Conservation (phyloP, 495 filamentous ascomycete genomes). For the Symbiotaphrina buchneri region DNA sequence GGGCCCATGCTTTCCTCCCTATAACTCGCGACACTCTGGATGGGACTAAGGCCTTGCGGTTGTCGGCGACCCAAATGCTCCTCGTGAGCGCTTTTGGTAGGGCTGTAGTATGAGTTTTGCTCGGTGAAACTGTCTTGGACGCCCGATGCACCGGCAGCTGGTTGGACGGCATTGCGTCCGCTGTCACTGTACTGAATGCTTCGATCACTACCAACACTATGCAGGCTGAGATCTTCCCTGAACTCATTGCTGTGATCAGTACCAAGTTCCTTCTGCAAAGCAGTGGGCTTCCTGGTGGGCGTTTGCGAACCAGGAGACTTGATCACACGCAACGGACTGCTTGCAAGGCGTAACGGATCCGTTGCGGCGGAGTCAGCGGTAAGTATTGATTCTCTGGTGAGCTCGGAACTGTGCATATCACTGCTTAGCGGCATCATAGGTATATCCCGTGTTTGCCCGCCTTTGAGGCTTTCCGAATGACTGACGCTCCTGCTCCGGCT, state of each 20-base stretch:
- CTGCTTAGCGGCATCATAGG: slow-evolving; percentile 43
- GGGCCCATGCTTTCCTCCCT: slow-evolving; percentile 26
- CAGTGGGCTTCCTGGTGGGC: slow-evolving; percentile 26
- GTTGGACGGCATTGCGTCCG: slow-evolving; percentile 22
- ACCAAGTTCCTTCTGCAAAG: slow-evolving; percentile 22
- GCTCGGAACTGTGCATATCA: slow-evolving; percentile 58
- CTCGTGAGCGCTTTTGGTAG: no score
- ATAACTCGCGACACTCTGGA: slow-evolving; percentile 72
- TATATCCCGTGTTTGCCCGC: slow-evolving; percentile 3
- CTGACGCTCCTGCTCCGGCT: slow-evolving; percentile 31
- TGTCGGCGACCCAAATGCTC: no score
- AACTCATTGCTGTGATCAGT: slow-evolving; percentile 38
- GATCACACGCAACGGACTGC: slow-evolving; percentile 13
- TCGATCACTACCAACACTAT: slow-evolving; percentile 24
- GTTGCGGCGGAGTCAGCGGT: slow-evolving; percentile 33
- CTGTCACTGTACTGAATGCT: slow-evolving; percentile 19
- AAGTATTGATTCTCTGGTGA: slow-evolving; percentile 75
- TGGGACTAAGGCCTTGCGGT: slow-evolving; percentile 50
- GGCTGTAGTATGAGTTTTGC: no score
- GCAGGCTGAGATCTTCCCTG: slow-evolving; percentile 25
- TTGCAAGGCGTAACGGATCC: slow-evolving; percentile 30
- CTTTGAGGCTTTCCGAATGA: slow-evolving; percentile 20
- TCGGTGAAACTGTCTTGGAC: no score
- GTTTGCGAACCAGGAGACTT: slow-evolving; percentile 28
- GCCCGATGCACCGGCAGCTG: no score